phyloP scores from a whole-genome alignment of 495 filamentous ascomycete species.

The Hypoxylon lenormandii region DNA sequence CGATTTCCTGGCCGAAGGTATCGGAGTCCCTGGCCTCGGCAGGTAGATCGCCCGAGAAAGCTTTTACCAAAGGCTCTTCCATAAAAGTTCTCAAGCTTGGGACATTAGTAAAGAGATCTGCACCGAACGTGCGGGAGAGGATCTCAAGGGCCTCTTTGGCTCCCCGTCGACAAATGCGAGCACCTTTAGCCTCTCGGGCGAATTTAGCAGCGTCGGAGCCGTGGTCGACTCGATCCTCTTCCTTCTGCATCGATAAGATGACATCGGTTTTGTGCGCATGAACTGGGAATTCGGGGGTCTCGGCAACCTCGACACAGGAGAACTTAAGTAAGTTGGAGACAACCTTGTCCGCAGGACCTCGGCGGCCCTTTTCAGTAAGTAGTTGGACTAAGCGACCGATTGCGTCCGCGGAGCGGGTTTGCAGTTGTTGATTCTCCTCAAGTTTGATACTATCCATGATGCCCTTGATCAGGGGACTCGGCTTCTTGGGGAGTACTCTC shows the following conservation, averaged over 20 bases:
- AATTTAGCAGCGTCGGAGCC: slow-evolving; percentile 83
- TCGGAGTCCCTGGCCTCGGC: slow-evolving; percentile 74
- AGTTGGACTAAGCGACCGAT: slow-evolving; percentile 85
- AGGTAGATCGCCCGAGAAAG: slow-evolving; percentile 79
- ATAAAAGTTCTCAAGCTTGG: slow-evolving; percentile 84
- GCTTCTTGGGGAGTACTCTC: slow-evolving; percentile 87
- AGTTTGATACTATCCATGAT: slow-evolving; percentile 98
- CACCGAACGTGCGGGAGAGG: slow-evolving; percentile 79
- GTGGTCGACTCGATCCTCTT: slow-evolving; percentile 94
- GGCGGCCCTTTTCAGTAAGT: slow-evolving; percentile 79
- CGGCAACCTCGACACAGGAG: slow-evolving; percentile 94
- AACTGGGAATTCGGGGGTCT: slow-evolving; percentile 91
- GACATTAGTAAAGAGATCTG: slow-evolving; percentile 77
- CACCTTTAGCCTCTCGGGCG: slow-evolving; percentile 84
- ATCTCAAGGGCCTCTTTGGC: slow-evolving; percentile 96
- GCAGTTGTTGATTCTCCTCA: slow-evolving; percentile 90
- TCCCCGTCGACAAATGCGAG: slow-evolving; percentile 87
- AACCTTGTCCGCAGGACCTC: slow-evolving; percentile 89
- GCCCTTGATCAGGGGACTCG: slow-evolving; percentile 86
- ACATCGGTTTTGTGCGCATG: slow-evolving; percentile 79
- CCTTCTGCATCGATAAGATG: slow-evolving; percentile 91
- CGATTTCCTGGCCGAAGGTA: slow-evolving; percentile 85
- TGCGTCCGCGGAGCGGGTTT: slow-evolving; percentile 85
- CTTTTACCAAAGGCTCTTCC: slow-evolving; percentile 78
- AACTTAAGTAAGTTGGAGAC: slow-evolving; percentile 94